Evolutionary conservation across 441 rosid species (phyloP).

Genomic region (Macaranga tanarius): DNA sequence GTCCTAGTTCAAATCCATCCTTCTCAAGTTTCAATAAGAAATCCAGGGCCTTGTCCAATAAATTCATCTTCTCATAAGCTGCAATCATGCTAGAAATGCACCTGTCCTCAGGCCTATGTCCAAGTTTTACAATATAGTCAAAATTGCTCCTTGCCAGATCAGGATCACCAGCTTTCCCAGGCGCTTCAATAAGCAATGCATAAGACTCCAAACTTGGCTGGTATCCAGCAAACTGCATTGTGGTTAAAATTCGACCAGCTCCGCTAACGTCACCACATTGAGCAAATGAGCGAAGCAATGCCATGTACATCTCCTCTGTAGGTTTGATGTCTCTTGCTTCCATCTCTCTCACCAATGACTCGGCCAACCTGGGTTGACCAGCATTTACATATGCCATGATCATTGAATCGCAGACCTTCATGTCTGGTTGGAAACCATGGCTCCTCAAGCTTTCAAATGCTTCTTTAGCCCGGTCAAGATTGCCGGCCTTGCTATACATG

Average conservation of each 20-base stretch:
- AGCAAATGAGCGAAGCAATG: constrained; percentile 66
- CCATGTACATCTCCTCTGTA: constrained; percentile 58
- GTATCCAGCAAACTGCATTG: constrained; percentile 47
- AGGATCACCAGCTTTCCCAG: constrained; percentile 42
- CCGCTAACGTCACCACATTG: constrained; percentile 43
- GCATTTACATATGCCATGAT: constrained; percentile 67
- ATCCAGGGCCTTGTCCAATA: constrained; percentile 65
- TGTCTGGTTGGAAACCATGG: constrained; percentile 62
- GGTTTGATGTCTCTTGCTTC: constrained; percentile 45
- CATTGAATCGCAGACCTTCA: constrained; percentile 59
- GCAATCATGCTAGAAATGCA: constrained; percentile 62
- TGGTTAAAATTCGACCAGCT: constrained; percentile 39
- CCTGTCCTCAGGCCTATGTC: constrained; percentile 65
- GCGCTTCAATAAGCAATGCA: constrained; percentile 61
- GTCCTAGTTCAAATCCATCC: constrained; percentile 71
- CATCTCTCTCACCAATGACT: constrained; percentile 56
- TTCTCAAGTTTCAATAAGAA: constrained; percentile 73
- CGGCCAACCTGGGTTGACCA: constrained; percentile 48
- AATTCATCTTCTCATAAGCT: constrained; percentile 62
- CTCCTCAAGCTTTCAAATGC: constrained; percentile 57
- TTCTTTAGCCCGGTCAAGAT: constrained; percentile 61
- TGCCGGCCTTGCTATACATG: constrained; percentile 71
- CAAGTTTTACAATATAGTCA: constrained; percentile 53
- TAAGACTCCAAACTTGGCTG: constrained; percentile 48
- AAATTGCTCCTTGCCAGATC: constrained; percentile 60